Base-by-base conservation (phyloP, 2,329 filamentous ascomycete genomes). In the Arthroderma sp. region DNA sequence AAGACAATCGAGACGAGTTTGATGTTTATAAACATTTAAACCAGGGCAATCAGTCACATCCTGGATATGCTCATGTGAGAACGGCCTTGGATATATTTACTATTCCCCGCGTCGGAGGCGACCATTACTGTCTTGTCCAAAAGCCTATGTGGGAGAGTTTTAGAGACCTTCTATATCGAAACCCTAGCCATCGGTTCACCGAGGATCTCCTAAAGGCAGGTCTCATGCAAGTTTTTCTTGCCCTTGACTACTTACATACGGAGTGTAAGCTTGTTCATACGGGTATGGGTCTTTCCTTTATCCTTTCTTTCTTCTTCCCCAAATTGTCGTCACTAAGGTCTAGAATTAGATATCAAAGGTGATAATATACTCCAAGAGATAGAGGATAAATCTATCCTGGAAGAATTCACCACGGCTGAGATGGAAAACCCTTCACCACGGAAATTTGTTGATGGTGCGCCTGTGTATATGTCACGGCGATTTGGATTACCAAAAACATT, bases 231-330 rank as follows among this genome's bases (percentile, higher is more conserved):
- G 31, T 72, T 3, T 71, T 77, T 21, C 67, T 68, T 38, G 74
- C 73, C 17, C 68, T 77, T 3, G 72, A 77, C 23, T 64, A 70
- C 35, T 61, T 77, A 39, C 74, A 77, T 60, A 68, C 66, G 3
- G 70, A 76, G 61, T 72, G 70, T 64, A 70, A 71, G 37, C 63
- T 78, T 58, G 67, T 76, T 21, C 75, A 78, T 62, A 77, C 72
- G 54, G 73, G 73, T 74, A 67, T 55, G 56, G 52, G 5, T 25
- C 13, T 13, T 47, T 28, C n/a, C 6, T 11, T 17, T n/a, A n/a
- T n/a, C n/a, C n/a, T n/a, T n/a, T n/a, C n/a, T n/a, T n/a, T n/a
- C n/a, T n/a, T n/a, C n/a, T n/a, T n/a, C n/a, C n/a, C n/a, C n/a
- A n/a, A n/a, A n/a, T n/a, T n/a, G n/a, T n/a, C n/a, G n/a, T n/a